phyloP scores from a whole-genome alignment of 1,139 yeast species.

The Candida pseudoviswanathii region DNA sequence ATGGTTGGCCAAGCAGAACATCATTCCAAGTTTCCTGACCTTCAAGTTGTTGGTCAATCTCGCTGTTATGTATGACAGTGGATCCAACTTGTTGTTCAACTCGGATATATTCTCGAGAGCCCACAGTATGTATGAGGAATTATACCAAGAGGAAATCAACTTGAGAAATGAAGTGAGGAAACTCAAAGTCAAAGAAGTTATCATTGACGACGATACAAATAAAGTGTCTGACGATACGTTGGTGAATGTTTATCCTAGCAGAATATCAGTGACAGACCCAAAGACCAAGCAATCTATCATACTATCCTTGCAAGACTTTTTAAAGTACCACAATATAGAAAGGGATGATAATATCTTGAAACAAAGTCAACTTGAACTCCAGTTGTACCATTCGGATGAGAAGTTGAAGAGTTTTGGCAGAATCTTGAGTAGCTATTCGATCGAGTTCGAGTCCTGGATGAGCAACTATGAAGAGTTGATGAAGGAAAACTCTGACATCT shows the following conservation, averaged over 20 bases:
- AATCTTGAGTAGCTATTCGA: conserved; percentile 38
- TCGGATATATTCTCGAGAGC: conserved; percentile 32
- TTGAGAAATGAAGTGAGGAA: conserved; percentile 39
- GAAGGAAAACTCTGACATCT: conserved; percentile 44
- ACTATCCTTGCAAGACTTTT: conserved; percentile 48
- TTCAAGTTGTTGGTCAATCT: conserved; percentile 50
- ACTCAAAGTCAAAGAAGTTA: conserved; percentile 34
- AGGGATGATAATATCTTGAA: conserved; percentile 5
- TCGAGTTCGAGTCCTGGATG: conserved; percentile 57
- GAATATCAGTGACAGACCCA: conserved; percentile 41
- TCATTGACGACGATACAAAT: conserved; percentile 30
- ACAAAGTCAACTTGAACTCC: conserved; percentile 39
- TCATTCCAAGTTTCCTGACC: conserved; percentile 54
- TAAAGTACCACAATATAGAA: conserved; percentile 25
- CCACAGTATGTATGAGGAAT: conserved; percentile 30
- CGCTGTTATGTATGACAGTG: conserved; percentile 43
- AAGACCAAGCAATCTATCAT: conserved; percentile 31
- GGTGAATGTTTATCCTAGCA: conserved; percentile 53
- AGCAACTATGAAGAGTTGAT: conserved; percentile 44
- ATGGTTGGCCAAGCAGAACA: conserved; percentile 54
- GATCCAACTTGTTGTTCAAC: conserved; percentile 29
- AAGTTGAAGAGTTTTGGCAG: conserved; percentile 40
- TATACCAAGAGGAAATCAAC: conserved; percentile 42
- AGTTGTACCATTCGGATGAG: conserved; percentile 54
- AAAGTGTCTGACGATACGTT: conserved; percentile 56